Conservation (phyloP, 2,329 filamentous ascomycete genomes). For the Alternaria longipes region DNA sequence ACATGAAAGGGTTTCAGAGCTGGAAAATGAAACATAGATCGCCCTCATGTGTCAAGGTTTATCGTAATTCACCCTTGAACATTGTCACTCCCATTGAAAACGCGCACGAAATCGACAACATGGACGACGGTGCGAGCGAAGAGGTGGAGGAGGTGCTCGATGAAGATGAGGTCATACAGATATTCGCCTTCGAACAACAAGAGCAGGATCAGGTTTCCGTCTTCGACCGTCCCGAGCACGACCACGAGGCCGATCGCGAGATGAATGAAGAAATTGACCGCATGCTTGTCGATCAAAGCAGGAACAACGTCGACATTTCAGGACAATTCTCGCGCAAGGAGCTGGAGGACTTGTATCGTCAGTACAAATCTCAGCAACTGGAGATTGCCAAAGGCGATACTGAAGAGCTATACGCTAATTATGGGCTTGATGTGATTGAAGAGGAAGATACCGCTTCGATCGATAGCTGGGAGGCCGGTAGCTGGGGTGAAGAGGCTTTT, state of each 20-base stretch:
- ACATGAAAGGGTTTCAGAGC: conserved; percentile 11
- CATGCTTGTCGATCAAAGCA: background rate
- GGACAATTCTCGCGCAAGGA: conserved; percentile 2
- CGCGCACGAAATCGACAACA: conserved; percentile 2
- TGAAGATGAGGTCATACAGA: background rate
- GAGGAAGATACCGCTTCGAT: conserved; percentile 3
- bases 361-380: conserved; percentile 7
- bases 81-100: conserved; percentile 7
- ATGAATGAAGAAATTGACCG: conserved; percentile 1
- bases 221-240: background rate
- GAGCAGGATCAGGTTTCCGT: background rate
- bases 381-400: background rate
- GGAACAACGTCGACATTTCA: background rate
- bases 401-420: background rate
- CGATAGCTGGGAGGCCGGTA: background rate
- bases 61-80: conserved; percentile 6
- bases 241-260: background rate
- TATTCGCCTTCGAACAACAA: background rate
- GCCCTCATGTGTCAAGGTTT: background rate
- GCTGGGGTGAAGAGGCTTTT: background rate
- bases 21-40: background rate
- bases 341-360: background rate
- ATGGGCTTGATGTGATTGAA: background rate
- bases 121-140: background rate
- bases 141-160: background rate